phyloP scores from a whole-genome alignment of 257 asterid genomes.

The Solanum stenotomum region DNA sequence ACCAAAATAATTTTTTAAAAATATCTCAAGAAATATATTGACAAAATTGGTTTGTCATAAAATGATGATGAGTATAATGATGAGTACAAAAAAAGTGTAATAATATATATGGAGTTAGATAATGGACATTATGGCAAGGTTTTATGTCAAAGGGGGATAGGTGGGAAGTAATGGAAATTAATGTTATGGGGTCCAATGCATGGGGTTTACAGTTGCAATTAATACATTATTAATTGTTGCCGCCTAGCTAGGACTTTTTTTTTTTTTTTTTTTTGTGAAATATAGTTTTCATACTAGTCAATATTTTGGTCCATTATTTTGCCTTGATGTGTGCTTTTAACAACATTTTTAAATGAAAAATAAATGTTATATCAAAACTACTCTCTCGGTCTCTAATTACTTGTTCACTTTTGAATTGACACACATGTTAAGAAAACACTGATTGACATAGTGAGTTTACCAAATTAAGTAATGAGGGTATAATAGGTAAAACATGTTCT shows the following conservation, averaged over 20 bases:
- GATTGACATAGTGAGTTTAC: too few species aligned
- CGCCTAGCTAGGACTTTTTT: neutral
- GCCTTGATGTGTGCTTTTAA: neutral
- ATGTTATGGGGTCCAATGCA: conserved; percentile 37
- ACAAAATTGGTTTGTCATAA: neutral
- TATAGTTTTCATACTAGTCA: neutral
- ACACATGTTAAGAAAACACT: too few species aligned
- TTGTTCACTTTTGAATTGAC: too few species aligned
- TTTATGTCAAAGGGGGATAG: neutral
- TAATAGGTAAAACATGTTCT: too few species aligned
- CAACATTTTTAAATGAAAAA: neutral
- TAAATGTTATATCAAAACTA: neutral
- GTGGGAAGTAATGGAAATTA: conserved; percentile 5
- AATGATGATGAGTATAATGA: neutral
- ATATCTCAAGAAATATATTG: neutral
- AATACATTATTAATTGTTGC: neutral
- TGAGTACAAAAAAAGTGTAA: neutral
- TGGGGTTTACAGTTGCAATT: conserved; percentile 37
- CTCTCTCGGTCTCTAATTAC: too few species aligned
- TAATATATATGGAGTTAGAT: neutral
- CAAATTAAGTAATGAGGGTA: too few species aligned
- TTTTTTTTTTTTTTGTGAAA: neutral
- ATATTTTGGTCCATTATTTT: neutral
- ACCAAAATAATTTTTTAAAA: too few species aligned
- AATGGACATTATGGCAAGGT: neutral